Percentiles rank a stretch among this genome's conserved stretches.
These are phyloP conservation scores for Cryomyces minteri DNA, from an alignment of 495 filamentous ascomycete species.

Conservation along the genomic window DNA sequence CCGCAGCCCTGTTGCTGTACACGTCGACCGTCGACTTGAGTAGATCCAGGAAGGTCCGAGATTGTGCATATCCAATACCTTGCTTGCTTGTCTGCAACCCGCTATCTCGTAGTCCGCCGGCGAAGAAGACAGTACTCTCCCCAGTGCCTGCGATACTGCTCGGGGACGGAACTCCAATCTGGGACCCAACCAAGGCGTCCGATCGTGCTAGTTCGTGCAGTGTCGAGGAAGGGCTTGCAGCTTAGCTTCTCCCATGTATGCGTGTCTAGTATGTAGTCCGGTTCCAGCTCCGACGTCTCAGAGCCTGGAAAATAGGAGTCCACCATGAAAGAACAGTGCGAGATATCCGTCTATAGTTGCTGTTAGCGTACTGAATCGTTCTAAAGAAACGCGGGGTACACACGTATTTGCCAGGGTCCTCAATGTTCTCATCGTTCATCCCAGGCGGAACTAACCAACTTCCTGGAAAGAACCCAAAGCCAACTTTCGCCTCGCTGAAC, in stretches of 20 bases:
- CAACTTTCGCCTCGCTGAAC: slow-evolving; percentile 53
- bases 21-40: no score
- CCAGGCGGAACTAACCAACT: slow-evolving; percentile 65
- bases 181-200: slow-evolving; percentile 79
- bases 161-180: slow-evolving; percentile 48
- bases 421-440: slow-evolving; percentile 84
- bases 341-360: slow-evolving; percentile 38
- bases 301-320: slow-evolving; percentile 62
- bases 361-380: slow-evolving; percentile 5
- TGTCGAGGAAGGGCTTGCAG: slow-evolving; percentile 68
- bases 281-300: slow-evolving; percentile 39
- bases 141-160: slow-evolving; percentile 52
- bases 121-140: slow-evolving; percentile 66
- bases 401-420: slow-evolving; percentile 79
- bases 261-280: slow-evolving; percentile 50
- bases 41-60: no score
- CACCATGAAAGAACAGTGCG: slow-evolving; percentile 63
- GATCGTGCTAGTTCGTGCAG: slow-evolving; percentile 48
- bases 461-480: slow-evolving; percentile 45
- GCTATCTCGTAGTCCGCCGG: slow-evolving; percentile 11
- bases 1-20: no score
- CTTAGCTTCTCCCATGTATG: slow-evolving; percentile 54
- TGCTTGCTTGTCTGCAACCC: no score
- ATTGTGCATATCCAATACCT: no score
- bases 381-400: slow-evolving; percentile 8